Base-by-base conservation (phyloP, 768 basidiomycete species). In the Phylloporus sp. region DNA sequence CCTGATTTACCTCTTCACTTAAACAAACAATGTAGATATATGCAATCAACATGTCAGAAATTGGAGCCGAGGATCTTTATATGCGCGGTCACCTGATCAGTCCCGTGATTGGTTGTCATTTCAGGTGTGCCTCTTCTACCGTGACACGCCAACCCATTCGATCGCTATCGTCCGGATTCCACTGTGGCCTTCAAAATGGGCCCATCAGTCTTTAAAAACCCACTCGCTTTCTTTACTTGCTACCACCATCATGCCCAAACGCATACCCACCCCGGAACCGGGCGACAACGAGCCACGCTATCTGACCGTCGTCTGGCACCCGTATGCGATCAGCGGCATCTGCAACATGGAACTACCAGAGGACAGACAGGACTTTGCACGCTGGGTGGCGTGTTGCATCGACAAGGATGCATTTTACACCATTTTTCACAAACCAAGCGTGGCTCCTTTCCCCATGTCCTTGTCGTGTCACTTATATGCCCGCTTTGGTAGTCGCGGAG, bases 391-490 rank as follows among this genome's bases (percentile, higher is more conserved):
- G 1, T 71, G 68, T 33, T 69, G 69, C 52, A 64, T 69, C 34
- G 63, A 66, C 20, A 59, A 64, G 38, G 45, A 65, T 1, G 51
- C 63, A 9, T 55, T 77, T 27, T 63, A 66, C 17, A 65, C 74
- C 1, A 59, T 77, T 42, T 76, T 66, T 38, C 64, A 75, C 57
- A 75, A 74, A 43, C 75, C 75, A 0, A 58, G 63, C 21, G 74
- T 77, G 52, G 43, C 74, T 70, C 9, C n/a, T 28, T n/a, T 9
- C n/a, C 26, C 31, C 11, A n/a, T 23, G 4, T 20, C 28, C 14
- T 10, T 3, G 4, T 37, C 26, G 3, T 10, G 4, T 44, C 46
- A 18, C 48, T 51, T 40, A 53, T 44, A 5, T 17, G 6, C 38
- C 28, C 26, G 38, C 6, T 28, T 24, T 3, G 9, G 27, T 22